Conservation (phyloP, 2,329 filamentous ascomycete species). For the Alternaria sp. region DNA sequence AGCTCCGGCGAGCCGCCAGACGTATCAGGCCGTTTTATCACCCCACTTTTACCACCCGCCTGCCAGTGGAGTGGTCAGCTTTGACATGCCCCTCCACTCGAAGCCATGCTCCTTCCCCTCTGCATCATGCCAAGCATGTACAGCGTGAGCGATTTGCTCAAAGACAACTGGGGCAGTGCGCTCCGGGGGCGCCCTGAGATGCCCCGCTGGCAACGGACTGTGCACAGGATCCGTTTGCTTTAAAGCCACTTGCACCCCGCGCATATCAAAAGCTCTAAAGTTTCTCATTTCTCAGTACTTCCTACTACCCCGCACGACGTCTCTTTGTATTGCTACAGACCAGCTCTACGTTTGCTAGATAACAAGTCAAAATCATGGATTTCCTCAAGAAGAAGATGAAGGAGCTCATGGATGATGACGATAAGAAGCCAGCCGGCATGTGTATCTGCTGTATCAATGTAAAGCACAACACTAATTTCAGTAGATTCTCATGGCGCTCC, state of each 20-base stretch:
- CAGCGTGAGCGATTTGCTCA: slow-evolving; percentile 21
- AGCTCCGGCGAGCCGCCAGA: slow-evolving; percentile 33
- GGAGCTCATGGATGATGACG: slow-evolving; percentile 54
- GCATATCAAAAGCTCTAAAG: slow-evolving; percentile 11
- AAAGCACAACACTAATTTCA: not conserved
- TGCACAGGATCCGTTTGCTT: slow-evolving; percentile 22
- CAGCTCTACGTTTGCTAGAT: not conserved
- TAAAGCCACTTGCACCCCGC: slow-evolving; percentile 28
- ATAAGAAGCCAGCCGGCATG: slow-evolving; percentile 43
- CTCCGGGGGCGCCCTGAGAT: slow-evolving; percentile 11
- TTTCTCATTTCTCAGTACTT: slow-evolving; percentile 4
- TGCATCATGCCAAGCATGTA: slow-evolving; percentile 30
- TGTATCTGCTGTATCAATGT: not conserved
- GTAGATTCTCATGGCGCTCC: slow-evolving; percentile 22
- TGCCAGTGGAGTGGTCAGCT: slow-evolving; percentile 22
- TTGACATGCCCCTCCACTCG: slow-evolving; percentile 14
- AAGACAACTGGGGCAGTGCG: slow-evolving; percentile 14
- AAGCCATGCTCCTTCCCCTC: slow-evolving; percentile 18
- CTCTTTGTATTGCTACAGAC: not conserved
- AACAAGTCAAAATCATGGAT: slow-evolving; percentile 45
- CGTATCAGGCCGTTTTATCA: slow-evolving; percentile 27
- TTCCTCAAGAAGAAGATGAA: slow-evolving; percentile 59
- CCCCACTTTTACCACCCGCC: slow-evolving; percentile 37
- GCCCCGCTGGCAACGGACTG: slow-evolving; percentile 20
- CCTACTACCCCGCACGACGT: not conserved